Evolutionary conservation across 2,329 filamentous ascomycete genomes (phyloP).

Genomic region (Colletotrichum sidae): DNA sequence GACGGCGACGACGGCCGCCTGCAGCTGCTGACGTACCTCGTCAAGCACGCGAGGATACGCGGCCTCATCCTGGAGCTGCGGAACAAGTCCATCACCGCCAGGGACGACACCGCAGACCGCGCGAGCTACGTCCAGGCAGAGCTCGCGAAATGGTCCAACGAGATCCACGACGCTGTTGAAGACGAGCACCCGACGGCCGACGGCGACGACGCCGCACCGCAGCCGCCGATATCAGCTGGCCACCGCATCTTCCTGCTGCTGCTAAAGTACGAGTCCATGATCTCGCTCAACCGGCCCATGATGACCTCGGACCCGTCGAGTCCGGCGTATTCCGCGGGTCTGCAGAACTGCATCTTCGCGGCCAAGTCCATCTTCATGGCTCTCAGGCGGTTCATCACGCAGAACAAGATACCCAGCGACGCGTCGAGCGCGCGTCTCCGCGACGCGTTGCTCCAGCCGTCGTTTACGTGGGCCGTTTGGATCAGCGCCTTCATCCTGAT

Average conservation of each 20-base stretch:
- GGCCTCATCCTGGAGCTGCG: conserved; percentile 64
- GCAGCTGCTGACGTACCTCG: conserved; percentile 52
- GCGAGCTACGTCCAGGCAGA: conserved; percentile 60
- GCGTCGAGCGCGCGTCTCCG: conserved; percentile 28
- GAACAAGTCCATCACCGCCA: conserved; percentile 61
- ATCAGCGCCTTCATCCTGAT: conserved; percentile 64
- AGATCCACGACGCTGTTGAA: conserved; percentile 61
- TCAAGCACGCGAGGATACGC: conserved; percentile 60
- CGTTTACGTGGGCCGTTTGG: conserved; percentile 65
- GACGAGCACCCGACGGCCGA: conserved; percentile 44
- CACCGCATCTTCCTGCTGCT: conserved; percentile 57
- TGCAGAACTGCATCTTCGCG: conserved; percentile 63
- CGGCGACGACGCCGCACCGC: conserved; percentile 37
- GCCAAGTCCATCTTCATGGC: conserved; percentile 59
- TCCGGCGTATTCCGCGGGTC: conserved; percentile 57
- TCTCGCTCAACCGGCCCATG: conserved; percentile 62
- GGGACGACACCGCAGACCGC: conserved; percentile 55
- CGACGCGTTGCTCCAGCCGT: conserved; percentile 58
- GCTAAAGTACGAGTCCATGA: conserved; percentile 61
- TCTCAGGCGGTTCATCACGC: conserved; percentile 46
- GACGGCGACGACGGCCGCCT: conserved; percentile 45
- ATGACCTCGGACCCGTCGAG: conserved; percentile 57
- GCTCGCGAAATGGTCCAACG: conserved; percentile 64
- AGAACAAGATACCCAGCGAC: conserved; percentile 29
- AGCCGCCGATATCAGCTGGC: conserved; percentile 33